Base-by-base conservation (phyloP, 148 eudicot genomes). In the Cornus suecica region DNA sequence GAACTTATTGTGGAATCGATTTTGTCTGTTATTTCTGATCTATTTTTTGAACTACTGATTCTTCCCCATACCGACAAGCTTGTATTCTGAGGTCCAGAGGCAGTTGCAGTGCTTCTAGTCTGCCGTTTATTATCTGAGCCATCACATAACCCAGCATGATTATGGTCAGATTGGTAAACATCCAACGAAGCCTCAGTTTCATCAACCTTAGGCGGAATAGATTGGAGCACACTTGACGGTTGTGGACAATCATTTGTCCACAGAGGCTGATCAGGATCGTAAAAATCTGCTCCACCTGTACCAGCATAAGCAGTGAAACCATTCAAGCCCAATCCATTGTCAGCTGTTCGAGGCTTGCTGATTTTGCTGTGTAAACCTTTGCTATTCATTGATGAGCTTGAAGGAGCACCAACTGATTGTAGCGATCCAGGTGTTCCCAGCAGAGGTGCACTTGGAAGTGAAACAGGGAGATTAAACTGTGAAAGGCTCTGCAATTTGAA, bases 221-320 rank as follows among this genome's bases (percentile, higher is more conserved):
- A 80, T 54, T 69, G 82, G 74, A 87, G 79, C n/a, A 82, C 85
- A 34, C 84, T 77, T 69, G 98, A 88, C 65, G 88, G 77, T 74
- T 81, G 88, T 23, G 88, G 81, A 77, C 80, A 45, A 84, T 89
- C 89, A 83, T 83, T 90, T 66, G 83, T 83, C 96, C 97, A 94
- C 65, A 94, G 80, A 56, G 99, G 99, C 86, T 94, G 96, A 87
- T 94, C 99, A 78, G 99, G 99, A 82, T 94, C 97, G 81, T 94
- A 94, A 29, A 92, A 86, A 86, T 94, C 99, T 79, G 96, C 82
- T 68, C 90, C 97, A 71, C 81, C 77, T 5, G 75, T 82, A 77
- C 77, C 81, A 76, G 76, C 74, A 79, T 80, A 77, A 73, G 79
- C 84, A 34, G 77, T 65, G n/a, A 81, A 82, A 72, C 74, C 84